Evolutionary conservation across 2,329 filamentous ascomycete genomes (phyloP), one percentile per base, ranked within the genome.

Genomic region (Penicillium glabrum): DNA sequence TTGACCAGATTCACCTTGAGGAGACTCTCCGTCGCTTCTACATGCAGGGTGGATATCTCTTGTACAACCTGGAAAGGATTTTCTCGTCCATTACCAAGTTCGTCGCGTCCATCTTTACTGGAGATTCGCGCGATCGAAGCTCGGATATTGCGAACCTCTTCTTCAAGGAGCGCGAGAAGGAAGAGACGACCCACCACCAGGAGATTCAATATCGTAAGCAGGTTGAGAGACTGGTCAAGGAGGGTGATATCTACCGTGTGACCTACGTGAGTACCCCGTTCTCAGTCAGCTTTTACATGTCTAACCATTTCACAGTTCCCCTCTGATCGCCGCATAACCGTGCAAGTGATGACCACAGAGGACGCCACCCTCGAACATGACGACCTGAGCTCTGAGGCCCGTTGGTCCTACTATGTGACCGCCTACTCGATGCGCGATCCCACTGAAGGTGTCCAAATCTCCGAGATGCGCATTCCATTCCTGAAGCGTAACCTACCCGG

Each of bases 391-490:
- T 75, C 79, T 4, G 82, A 86, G 62, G 82, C 82, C 60, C 79
- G 86, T 39, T 99, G 95, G 95, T 90, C 93, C 67, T 96, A 96
- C 77, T 99, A 99, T 72, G 91, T 96, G 56, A 93, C 93, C 19
- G 92, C 93, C 0, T 98, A 90, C 74, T 90, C 91, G 64, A 90
- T 91, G 61, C 84, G 93, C 24, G 91, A 96, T 69, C 90, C 91
- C 2, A 99, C 95, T 0, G 90, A 95, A 74, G 90, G 90, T 14
- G 83, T 95, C 3, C 79, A 83, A 7, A 81, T 87, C 49, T 82
- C 82, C 6, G 84, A 83, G 47, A 81, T 91, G 67, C 85, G 83
- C 60, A 89, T 86, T 75, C 83, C 86, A 5, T 85, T 92, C 56
- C 80, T 93, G 16, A 83, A 85, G 50, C 87, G 89, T 56, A 93